Evolutionary conservation across 108 stramenopile genomes (phyloP).

Genomic region (Fragilariopsis cylindrus): DNA sequence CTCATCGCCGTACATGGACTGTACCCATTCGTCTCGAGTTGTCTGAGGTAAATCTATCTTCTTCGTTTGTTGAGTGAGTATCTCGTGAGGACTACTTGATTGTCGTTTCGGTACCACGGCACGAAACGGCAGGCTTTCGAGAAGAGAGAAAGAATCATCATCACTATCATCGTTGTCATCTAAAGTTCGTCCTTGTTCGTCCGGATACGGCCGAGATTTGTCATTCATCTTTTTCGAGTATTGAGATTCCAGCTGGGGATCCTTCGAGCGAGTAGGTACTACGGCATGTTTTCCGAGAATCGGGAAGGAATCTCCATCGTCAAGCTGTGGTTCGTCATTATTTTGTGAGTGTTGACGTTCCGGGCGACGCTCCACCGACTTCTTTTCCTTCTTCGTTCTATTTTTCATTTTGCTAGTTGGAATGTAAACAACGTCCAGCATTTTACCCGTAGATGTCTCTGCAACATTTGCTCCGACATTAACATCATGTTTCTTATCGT

Average conservation of each 20-base stretch:
- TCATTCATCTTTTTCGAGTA: not conserved
- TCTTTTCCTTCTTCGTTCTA: not conserved
- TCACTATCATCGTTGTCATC: not conserved
- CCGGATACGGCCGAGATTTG: not conserved
- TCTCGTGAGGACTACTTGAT: too few species aligned
- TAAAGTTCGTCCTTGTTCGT: not conserved
- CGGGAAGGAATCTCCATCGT: not conserved
- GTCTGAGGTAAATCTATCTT: not conserved
- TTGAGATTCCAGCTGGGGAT: not conserved
- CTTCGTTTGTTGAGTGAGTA: not conserved
- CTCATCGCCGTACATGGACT: too few species aligned
- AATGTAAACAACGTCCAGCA: not conserved
- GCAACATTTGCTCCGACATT: too few species aligned
- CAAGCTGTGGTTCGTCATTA: not conserved
- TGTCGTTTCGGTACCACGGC: not conserved
- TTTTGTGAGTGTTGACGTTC: not conserved
- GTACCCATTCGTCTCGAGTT: not conserved
- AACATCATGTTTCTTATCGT: too few species aligned
- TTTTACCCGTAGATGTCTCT: not conserved
- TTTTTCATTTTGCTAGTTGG: not conserved
- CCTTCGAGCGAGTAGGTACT: not conserved
- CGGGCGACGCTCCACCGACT: too few species aligned
- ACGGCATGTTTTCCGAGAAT: not conserved
- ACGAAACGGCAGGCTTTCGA: conserved; percentile 4
- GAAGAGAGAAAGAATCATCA: not conserved